Evolutionary conservation across 148 eudicot species (phyloP), one percentile per base, ranked within the genome.

Genomic region (Nepenthes mirabilis): DNA sequence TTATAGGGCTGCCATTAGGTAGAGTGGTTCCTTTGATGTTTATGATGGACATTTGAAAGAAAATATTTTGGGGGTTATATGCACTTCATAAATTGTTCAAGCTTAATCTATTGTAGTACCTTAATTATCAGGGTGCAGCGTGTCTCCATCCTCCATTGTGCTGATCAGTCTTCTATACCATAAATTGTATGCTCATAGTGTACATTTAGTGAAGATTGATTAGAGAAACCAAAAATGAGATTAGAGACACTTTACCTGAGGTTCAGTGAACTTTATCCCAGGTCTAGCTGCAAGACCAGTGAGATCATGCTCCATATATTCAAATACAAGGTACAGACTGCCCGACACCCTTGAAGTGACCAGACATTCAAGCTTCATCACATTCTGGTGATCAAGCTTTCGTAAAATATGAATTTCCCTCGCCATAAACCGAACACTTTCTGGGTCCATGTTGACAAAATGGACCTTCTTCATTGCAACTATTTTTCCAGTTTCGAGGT

Each of bases 291-390:
- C 65, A 37, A 83, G 84, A 34, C 87, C 87, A 58, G 87, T 75
- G 49, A 83, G 84, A 70, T 83, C 87, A 68, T 83, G 87, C 57
- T 79, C 84, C 87, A 79, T 82, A 65, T 79, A 82, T 14, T 82
- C 87, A 65, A 82, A 82, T 58, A 82, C 82, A 73, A 82, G 87
- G 61, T 76, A 79, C 45, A 82, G 43, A 69, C 68, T 80, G 49
- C 78, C 70, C 32, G 87, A 83, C 45, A 68, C 68, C 76, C 80
- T 77, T 12, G 87, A 83, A 11, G 82, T 70, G 43, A 83, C 70
- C 47, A 83, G 70, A 58, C 84, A 81, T 63, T 80, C 78, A 65
- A 83, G 83, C 69, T 77, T 80, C 84, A 83, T 83, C 48, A 83
- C 73, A 75, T 83, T 83, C 35, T 78, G 87, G 57, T 83, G 87